Evolutionary conservation across 345 rosid species (phyloP).

Genomic region (Arabidopsis arenosa): DNA sequence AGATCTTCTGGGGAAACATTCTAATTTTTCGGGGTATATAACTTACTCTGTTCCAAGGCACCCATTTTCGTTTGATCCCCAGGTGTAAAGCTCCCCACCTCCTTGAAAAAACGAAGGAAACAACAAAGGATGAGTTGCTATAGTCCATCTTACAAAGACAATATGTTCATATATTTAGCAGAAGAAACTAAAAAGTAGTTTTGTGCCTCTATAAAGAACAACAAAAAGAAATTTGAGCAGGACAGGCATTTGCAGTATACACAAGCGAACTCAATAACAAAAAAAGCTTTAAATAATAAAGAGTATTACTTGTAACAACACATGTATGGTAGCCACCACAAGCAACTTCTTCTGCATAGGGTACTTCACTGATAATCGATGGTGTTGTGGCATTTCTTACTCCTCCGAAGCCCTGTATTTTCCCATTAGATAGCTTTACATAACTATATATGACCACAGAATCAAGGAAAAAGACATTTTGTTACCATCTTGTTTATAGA

Average conservation of each 20-base stretch:
- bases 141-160: not conserved
- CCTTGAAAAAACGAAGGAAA: conserved; percentile 50
- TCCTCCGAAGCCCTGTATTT: conserved; percentile 60
- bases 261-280: not conserved
- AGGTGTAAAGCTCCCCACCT: conserved; percentile 78
- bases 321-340: conserved; percentile 98
- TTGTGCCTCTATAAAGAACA: conserved; percentile 1
- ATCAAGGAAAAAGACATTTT: conserved; percentile 21
- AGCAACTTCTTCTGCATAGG: conserved; percentile 75
- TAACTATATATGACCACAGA: conserved; percentile 13
- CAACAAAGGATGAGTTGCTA: conserved; percentile 25
- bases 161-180: conserved; percentile 1
- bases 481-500: conserved; percentile 56
- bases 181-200: not conserved
- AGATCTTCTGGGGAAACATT: conserved; percentile 16
- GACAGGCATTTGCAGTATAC: not conserved
- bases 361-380: conserved; percentile 60
- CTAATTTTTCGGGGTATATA: conserved; percentile 1
- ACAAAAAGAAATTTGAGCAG: conserved; percentile 4
- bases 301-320: conserved; percentile 70
- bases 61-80: conserved; percentile 96
- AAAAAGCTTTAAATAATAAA: conserved; percentile 1
- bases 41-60: conserved; percentile 90
- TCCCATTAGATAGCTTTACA: conserved; percentile 26
- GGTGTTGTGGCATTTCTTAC: conserved; percentile 61